Conservation (phyloP, 768 basidiomycete genomes). For the Melanogaster broomeanus region DNA sequence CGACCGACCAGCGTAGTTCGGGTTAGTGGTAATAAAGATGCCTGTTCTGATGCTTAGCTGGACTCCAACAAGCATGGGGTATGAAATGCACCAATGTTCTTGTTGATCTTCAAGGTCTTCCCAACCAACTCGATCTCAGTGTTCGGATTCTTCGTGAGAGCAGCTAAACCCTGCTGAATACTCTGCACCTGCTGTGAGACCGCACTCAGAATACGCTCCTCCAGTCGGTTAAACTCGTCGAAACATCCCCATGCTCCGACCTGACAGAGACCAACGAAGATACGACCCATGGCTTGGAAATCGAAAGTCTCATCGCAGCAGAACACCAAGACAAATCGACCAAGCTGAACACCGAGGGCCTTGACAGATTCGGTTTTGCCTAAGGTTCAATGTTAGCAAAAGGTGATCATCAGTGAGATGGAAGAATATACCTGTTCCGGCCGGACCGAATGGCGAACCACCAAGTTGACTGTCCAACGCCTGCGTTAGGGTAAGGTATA, state of each 20-base stretch:
- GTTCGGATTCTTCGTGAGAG: slow-evolving; percentile 79
- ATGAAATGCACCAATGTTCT: slow-evolving; percentile 75
- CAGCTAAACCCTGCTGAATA: slow-evolving; percentile 93
- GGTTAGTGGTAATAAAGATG: slow-evolving; percentile 99
- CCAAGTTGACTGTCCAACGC: slow-evolving; percentile 94
- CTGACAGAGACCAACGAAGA: slow-evolving; percentile 97
- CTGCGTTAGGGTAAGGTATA: slow-evolving; percentile 95
- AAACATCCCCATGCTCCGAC: slow-evolving; percentile 99
- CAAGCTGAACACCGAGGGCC: slow-evolving; percentile 95
- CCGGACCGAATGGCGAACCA: slow-evolving; percentile 97
- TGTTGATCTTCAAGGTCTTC: slow-evolving; percentile 89
- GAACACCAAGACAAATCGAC: slow-evolving; percentile 99
- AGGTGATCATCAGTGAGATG: neutral
- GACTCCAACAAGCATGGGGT: neutral
- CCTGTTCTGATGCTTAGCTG: slow-evolving; percentile 43
- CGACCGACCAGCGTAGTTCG: slow-evolving; percentile 97
- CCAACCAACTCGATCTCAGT: slow-evolving; percentile 95
- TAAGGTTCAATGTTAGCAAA: slow-evolving; percentile 29
- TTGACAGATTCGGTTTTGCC: slow-evolving; percentile 99
- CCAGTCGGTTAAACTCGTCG: slow-evolving; percentile 97
- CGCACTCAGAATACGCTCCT: slow-evolving; percentile 96
- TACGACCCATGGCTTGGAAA: slow-evolving; percentile 99
- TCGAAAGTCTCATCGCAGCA: slow-evolving; percentile 99
- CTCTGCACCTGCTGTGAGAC: slow-evolving; percentile 99
- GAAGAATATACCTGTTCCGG: slow-evolving; percentile 76